A percentile compares a stretch with the other conserved stretches of the same genome.
Evolutionary conservation across 1,139 yeast genomes (phyloP).

Genomic region (Maudiozyma humilis): DNA sequence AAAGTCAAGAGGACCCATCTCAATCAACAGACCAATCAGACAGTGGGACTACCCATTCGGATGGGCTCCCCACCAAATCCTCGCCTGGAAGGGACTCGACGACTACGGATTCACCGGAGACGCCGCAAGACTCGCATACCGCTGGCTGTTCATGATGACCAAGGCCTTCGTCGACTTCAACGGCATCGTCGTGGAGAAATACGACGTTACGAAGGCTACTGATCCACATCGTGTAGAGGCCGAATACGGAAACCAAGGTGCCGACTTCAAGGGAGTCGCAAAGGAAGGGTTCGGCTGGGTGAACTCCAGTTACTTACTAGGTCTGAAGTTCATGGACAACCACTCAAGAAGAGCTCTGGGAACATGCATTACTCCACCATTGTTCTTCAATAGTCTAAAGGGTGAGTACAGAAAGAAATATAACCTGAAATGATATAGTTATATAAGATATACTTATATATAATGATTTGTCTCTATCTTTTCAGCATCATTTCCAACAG

Average conservation of each 20-base stretch:
- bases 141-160: slow-evolving; percentile 88
- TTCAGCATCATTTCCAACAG: not conserved
- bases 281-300: slow-evolving; percentile 98
- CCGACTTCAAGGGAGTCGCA: slow-evolving; percentile 87
- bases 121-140: slow-evolving; percentile 65
- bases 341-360: slow-evolving; percentile 76
- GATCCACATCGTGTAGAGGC: slow-evolving; percentile 92
- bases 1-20: slow-evolving; percentile 63
- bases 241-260: slow-evolving; percentile 95
- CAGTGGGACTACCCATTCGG: slow-evolving; percentile 99
- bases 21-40: slow-evolving; percentile 67
- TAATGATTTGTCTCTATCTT: not conserved
- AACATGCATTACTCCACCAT: slow-evolving; percentile 69
- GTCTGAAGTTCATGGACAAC: slow-evolving; percentile 58
- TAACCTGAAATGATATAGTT: not conserved
- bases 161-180: slow-evolving; percentile 88
- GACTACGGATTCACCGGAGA: slow-evolving; percentile 64
- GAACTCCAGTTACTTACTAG: slow-evolving; percentile 74
- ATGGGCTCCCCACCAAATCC: slow-evolving; percentile 97
- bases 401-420: slow-evolving; percentile 34
- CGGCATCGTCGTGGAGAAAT: slow-evolving; percentile 94
- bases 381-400: slow-evolving; percentile 49
- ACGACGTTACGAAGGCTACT: slow-evolving; percentile 74
- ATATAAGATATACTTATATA: not conserved
- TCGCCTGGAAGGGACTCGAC: slow-evolving; percentile 82